Evolutionary conservation across 1,284 basidiomycete species (phyloP), one percentile per base, ranked within the genome.

Genomic region (Sanghuangporus sanghuang): DNA sequence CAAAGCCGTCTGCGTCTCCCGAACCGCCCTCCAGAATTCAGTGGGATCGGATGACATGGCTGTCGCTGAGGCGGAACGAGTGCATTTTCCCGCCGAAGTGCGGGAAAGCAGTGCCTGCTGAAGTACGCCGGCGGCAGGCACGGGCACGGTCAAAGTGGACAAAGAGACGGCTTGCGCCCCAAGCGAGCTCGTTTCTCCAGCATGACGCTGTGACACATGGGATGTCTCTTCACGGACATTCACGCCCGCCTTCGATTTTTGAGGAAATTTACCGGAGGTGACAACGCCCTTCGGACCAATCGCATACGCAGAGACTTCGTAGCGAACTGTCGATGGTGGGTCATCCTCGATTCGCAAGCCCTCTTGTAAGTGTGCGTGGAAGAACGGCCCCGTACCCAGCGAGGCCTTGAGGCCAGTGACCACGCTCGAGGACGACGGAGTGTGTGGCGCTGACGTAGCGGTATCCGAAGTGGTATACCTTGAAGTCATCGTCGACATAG

Each of bases 351-450:
- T 40, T 42, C 63, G 52, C 44, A 48, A 59, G 1, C 64, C 64
- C 18, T 62, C 53, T 40, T 66, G 65, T 52, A 66, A 53, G 38
- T 52, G 62, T n/a, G 61, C 61, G 38, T 66, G 65, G 52, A 66
- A 66, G 57, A 65, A 65, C 14, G 64, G 48, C 44, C 57, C 48
- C 18, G 64, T 53, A 23, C 64, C 57, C 18, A 61, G 53, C 27
- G 60, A 52, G 27, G 64, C 64, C 40, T 62, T 65, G 53, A 65
- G 44, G 21, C 60, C 61, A 27, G 63, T 64, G 39, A 63, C 46
- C 18, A 59, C 56, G 52, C 52, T 61, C 38, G 59, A 61, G 27
- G 53, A 42, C 32, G 59, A 50, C 6, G 63, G 53, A 9, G 63
- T 57, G 59, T 64, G 63, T 61, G 63, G 63, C 59, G 55, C 48